Evolutionary conservation across 2,329 filamentous ascomycete species (phyloP).

Genomic region (Penicillium frequentans): DNA sequence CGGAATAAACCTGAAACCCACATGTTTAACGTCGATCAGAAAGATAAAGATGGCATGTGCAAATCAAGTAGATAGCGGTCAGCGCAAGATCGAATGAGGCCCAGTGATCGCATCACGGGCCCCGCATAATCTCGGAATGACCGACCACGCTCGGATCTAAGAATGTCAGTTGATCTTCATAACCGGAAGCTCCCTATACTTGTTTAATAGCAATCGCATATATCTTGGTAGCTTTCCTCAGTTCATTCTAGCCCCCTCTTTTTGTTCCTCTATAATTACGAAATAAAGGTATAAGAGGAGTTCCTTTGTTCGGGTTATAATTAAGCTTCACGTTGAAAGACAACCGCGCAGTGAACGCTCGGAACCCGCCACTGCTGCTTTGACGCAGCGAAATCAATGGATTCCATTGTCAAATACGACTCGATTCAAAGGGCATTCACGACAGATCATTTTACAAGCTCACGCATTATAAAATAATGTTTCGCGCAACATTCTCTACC

Average conservation of each 20-base stretch:
- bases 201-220: neutral
- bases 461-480: neutral
- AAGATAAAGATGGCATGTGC: neutral
- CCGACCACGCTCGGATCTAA: conserved; percentile 12
- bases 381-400: neutral
- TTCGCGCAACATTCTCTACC: neutral
- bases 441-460: neutral
- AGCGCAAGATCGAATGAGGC: conserved; percentile 4
- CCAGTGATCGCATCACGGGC: conserved; percentile 20
- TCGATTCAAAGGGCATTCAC: neutral
- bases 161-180: conserved; percentile 15
- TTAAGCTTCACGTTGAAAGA: neutral
- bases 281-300: neutral
- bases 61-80: neutral
- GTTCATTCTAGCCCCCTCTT: neutral
- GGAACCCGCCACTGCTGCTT: neutral
- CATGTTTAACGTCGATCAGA: neutral
- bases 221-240: neutral
- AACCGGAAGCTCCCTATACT: neutral
- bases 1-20: neutral
- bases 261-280: neutral
- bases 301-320: neutral
- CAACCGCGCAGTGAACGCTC: neutral
- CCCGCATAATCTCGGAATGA: conserved; percentile 18
- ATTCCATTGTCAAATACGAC: neutral